A percentile compares a stretch with the other conserved stretches of the same genome.
These are phyloP conservation scores for Puccinia horiana DNA, from an alignment of 1,284 basidiomycete genomes.

Conservation along the genomic window DNA sequence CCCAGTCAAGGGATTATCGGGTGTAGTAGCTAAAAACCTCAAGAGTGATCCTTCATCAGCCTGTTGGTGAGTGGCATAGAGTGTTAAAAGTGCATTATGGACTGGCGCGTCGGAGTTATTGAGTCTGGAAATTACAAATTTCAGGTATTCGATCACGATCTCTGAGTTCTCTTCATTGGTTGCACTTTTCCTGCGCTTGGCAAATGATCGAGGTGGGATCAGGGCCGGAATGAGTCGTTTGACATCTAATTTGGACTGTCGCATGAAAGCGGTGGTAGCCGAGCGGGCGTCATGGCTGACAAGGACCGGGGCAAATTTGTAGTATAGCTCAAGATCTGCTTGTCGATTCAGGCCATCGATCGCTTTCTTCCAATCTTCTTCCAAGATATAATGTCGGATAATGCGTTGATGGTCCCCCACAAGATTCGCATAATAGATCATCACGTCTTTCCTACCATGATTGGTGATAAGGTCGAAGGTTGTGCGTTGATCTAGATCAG, in stretches of 20 bases:
- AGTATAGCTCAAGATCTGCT: slow-evolving; percentile 75
- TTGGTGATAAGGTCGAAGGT: slow-evolving; percentile 89
- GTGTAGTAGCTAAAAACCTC: slow-evolving; percentile 80
- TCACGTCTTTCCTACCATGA: slow-evolving; percentile 89
- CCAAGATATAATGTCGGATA: slow-evolving; percentile 86
- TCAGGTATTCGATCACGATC: slow-evolving; percentile 46
- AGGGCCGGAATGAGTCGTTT: slow-evolving; percentile 85
- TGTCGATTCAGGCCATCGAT: slow-evolving; percentile 77
- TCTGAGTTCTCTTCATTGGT: slow-evolving; percentile 3
- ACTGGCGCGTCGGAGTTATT: slow-evolving; percentile 79
- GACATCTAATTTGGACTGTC: slow-evolving; percentile 76
- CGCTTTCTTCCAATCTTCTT: slow-evolving; percentile 88
- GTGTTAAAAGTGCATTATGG: slow-evolving; percentile 89
- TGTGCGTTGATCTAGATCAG: slow-evolving; percentile 78
- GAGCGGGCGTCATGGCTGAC: slow-evolving; percentile 82
- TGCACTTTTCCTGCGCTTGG: slow-evolving; percentile 9
- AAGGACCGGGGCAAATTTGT: slow-evolving; percentile 84
- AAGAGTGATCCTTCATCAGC: slow-evolving; percentile 78
- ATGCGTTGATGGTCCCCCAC: slow-evolving; percentile 81
- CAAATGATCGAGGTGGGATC: slow-evolving; percentile 63
- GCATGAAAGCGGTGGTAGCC: slow-evolving; percentile 88
- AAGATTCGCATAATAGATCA: slow-evolving; percentile 81
- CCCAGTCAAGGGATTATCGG: slow-evolving; percentile 75
- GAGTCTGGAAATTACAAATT: slow-evolving; percentile 70
- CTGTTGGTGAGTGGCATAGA: slow-evolving; percentile 66